Percentiles rank a stretch among this genome's conserved stretches.
phyloP scores from a whole-genome alignment of 1,284 basidiomycete genomes.

The Pseudozyma sp. region DNA sequence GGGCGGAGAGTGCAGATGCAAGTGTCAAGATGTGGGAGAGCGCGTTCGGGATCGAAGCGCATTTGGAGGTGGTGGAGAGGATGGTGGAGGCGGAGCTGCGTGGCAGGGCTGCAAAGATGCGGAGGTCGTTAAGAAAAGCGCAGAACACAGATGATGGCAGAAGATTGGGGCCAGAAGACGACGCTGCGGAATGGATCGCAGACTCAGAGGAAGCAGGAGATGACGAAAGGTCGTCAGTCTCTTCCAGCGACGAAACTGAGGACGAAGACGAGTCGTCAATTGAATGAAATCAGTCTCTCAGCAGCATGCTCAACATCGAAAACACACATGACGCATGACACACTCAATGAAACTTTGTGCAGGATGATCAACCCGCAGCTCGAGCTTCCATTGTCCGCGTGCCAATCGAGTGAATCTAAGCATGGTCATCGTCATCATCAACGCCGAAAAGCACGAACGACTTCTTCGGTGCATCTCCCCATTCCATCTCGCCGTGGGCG shows the following conservation, averaged over 20 bases:
- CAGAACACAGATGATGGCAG: not conserved
- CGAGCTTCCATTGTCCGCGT: too few relatives aligned
- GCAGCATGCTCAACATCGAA: not conserved
- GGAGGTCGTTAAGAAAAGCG: slow-evolving; percentile 3
- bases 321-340: not conserved
- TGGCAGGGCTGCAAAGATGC: slow-evolving; percentile 9
- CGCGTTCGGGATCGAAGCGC: slow-evolving; percentile 33
- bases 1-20: slow-evolving; percentile 3
- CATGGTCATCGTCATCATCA: slow-evolving; percentile 38
- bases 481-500: slow-evolving; percentile 55
- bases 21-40: slow-evolving; percentile 17
- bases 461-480: slow-evolving; percentile 54
- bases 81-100: slow-evolving; percentile 22
- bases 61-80: slow-evolving; percentile 33
- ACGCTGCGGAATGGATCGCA: too few relatives aligned
- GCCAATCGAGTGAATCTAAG: not conserved
- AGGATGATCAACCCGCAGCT: too few relatives aligned
- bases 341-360: too few relatives aligned
- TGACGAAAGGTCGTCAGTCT: not conserved
- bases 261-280: slow-evolving; percentile 1
- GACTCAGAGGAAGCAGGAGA: not conserved
- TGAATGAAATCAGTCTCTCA: not conserved
- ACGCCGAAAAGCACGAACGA: slow-evolving; percentile 49
- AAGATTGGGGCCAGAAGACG: not conserved
- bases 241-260: not conserved